Evolutionary conservation across 306 rosid genomes (phyloP), one percentile per base, ranked within the genome.

Genomic region (Quercus robur): DNA sequence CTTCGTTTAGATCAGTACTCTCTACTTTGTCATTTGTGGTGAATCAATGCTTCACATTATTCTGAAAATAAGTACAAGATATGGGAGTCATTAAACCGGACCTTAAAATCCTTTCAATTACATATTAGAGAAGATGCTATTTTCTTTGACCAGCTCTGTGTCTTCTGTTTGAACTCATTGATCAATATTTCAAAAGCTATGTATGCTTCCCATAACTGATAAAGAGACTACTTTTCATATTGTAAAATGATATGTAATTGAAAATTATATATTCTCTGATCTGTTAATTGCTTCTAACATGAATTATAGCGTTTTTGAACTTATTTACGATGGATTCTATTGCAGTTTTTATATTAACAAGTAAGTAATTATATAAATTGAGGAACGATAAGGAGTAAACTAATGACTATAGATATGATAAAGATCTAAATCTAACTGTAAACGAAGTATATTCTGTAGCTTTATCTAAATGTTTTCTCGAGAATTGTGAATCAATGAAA

Each of bases 1-100:
- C 86, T 85, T 81, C 31, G 71, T 57, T 78, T 75, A 13, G 54
- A 49, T 2, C 54, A 49, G 54, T 49, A 49, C 54, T 49, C 69
- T 56, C 25, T 58, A 54, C 70, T 74, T 49, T 49, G 17, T 49
- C 54, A 49, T 66, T 31, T 66, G n/a, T 30, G 31, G 71, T 31
- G 44, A 18, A 17, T 66, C 17, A 26, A 70, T 9, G 61, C 69
- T 63, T 71, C 71, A 46, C 75, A 51, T 49, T 49, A 12, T 49
- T 49, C 3, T 49, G 54, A 3, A 49, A 49, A 49, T 49, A 49
- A 49, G 17, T 49, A 10, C 54, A 49, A 12, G 54, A 49, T 49
- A 49, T 49, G 54, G 17, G 54, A 10, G 15, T 12, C 54, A 3
- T 49, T 49, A 49, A 49, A 49, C 54, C 4, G 4, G 54, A 49